These are phyloP conservation scores for Scedosporium aurantiacum DNA, from an alignment of 2,329 filamentous ascomycete genomes.

Conservation along the genomic window DNA sequence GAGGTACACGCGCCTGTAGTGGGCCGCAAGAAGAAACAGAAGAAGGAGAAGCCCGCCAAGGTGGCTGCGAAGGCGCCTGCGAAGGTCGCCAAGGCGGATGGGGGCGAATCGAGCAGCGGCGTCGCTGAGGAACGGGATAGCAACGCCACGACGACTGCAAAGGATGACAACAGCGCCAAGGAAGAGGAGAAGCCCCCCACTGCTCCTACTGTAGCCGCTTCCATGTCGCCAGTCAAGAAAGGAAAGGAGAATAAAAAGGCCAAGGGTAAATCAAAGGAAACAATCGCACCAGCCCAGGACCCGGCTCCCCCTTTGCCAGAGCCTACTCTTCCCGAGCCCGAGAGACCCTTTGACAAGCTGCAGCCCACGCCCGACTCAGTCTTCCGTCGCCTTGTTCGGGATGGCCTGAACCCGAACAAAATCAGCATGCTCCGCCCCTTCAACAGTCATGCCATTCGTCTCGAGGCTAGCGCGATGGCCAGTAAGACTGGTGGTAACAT, in stretches of 20 bases:
- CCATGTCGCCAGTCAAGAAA: neutral
- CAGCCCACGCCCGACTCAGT: conserved; percentile 22
- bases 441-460: conserved; percentile 10
- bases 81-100: conserved; percentile 1
- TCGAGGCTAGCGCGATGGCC: conserved; percentile 2
- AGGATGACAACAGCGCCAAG: conserved; percentile 10
- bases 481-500: neutral
- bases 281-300: conserved; percentile 3
- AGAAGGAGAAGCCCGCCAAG: conserved; percentile 50
- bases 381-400: conserved; percentile 22
- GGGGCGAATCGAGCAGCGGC: neutral
- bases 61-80: conserved; percentile 11
- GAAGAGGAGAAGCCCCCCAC: conserved; percentile 6
- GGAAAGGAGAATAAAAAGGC: conserved; percentile 14
- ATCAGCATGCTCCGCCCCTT: conserved; percentile 27
- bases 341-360: conserved; percentile 14
- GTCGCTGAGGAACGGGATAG: conserved; percentile 22
- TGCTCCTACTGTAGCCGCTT: neutral
- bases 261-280: conserved; percentile 18
- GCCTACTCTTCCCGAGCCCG: conserved; percentile 8
- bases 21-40: conserved; percentile 75
- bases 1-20: conserved; percentile 60
- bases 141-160: conserved; percentile 24
- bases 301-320: conserved; percentile 3
- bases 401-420: conserved; percentile 20